Evolutionary conservation across 495 filamentous ascomycete genomes (phyloP).

Genomic region (Aspergillus coremiiformis): DNA sequence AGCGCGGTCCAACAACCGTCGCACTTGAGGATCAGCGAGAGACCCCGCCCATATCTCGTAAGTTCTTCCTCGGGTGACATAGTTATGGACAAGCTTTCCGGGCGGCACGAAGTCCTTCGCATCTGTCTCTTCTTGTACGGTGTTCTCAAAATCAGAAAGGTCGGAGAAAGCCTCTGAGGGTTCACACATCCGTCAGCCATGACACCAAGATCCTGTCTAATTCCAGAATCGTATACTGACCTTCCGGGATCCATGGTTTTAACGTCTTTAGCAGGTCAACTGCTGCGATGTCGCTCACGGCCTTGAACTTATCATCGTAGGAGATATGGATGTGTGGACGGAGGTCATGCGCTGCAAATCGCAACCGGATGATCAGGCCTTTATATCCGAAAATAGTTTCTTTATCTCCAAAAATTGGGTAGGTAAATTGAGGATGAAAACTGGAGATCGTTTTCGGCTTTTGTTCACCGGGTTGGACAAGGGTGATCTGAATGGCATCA

Average conservation of each 20-base stretch:
- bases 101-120: conserved; percentile 56
- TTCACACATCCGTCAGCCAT: neutral
- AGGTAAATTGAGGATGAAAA: conserved; percentile 84
- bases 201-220: neutral
- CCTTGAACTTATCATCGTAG: conserved; percentile 65
- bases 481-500: conserved; percentile 62
- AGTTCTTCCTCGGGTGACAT: conserved; percentile 38
- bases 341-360: conserved; percentile 75
- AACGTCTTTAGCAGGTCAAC: conserved; percentile 59
- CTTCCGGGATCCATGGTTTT: conserved; percentile 58
- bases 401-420: conserved; percentile 84
- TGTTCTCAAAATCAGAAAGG: conserved; percentile 50
- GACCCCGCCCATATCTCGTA: conserved; percentile 59
- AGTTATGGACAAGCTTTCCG: conserved; percentile 47
- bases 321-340: conserved; percentile 64
- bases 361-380: conserved; percentile 63
- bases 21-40: conserved; percentile 50
- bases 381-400: conserved; percentile 90
- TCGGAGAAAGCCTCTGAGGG: conserved; percentile 56
- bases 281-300: conserved; percentile 62
- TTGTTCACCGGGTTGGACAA: conserved; percentile 51
- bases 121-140: conserved; percentile 43
- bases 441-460: conserved; percentile 51
- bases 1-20: conserved; percentile 62
- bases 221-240: conserved; percentile 34